phyloP scores from a whole-genome alignment of 305 asterid genomes.

The Stenogyne calaminthoides region DNA sequence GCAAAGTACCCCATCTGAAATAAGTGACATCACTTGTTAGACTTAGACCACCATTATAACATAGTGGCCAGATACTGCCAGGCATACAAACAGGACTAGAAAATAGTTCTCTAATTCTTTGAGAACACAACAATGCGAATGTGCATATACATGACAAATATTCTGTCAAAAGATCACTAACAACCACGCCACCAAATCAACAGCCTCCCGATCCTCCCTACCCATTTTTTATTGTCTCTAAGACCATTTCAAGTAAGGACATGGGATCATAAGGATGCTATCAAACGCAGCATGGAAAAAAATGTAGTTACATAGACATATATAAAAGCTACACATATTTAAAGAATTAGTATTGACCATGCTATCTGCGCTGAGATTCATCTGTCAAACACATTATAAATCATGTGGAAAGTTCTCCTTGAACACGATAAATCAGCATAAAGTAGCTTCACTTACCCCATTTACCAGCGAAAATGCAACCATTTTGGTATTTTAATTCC shows the following conservation, averaged over 20 bases:
- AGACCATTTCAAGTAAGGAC: slow-evolving; percentile 10
- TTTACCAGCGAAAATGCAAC: slow-evolving; percentile 40
- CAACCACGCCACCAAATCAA: slow-evolving; percentile 18
- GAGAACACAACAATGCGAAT: not conserved
- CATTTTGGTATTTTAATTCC: slow-evolving; percentile 36
- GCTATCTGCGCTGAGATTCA: slow-evolving; percentile 5
- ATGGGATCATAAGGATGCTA: slow-evolving; percentile 13
- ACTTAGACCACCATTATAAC: slow-evolving; percentile 17
- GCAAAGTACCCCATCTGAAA: slow-evolving; percentile 77
- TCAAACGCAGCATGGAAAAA: slow-evolving; percentile 7
- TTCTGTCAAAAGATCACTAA: not conserved
- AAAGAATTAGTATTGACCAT: not conserved
- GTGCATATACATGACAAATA: not conserved
- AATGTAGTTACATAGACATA: slow-evolving; percentile 16
- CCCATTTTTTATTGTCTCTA: not conserved
- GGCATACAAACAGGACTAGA: not conserved
- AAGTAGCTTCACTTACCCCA: slow-evolving; percentile 64
- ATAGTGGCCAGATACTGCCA: slow-evolving; percentile 4
- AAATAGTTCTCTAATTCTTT: slow-evolving; percentile 17
- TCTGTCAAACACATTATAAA: slow-evolving; percentile 17
- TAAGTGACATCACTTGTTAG: slow-evolving; percentile 28
- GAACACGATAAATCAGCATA: not conserved
- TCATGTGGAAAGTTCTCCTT: slow-evolving; percentile 7
- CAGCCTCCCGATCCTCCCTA: slow-evolving; percentile 25
- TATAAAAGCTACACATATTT: not conserved